These are phyloP conservation scores for Hordeum pubiflorum DNA, from an alignment of 202 grass and related monocot genomes.

Conservation along the genomic window DNA sequence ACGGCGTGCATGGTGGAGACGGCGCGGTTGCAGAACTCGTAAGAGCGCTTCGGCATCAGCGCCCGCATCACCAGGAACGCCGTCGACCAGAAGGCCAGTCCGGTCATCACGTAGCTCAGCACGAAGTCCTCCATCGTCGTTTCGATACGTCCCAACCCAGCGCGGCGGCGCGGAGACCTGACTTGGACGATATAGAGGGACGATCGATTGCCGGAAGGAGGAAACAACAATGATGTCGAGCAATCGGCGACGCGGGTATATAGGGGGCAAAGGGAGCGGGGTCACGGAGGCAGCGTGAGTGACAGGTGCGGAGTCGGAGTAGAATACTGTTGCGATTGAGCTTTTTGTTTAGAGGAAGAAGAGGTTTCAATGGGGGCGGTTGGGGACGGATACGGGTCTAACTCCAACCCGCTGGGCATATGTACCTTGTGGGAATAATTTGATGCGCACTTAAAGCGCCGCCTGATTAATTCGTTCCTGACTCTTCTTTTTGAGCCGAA, in stretches of 20 bases:
- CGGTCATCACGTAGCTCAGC: conserved; percentile 49
- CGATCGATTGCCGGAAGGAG: background rate
- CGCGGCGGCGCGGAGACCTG: background rate
- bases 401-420: background rate
- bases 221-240: background rate
- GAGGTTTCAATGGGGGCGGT: conserved; percentile 17
- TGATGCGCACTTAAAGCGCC: background rate
- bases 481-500: background rate
- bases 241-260: background rate
- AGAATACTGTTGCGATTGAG: background rate
- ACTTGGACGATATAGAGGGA: background rate
- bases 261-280: background rate
- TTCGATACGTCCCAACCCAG: background rate
- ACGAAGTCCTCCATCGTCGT: conserved; percentile 17
- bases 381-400: conserved; percentile 23
- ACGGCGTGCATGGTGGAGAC: conserved; percentile 65
- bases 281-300: conserved; percentile 22
- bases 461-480: background rate
- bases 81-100: conserved; percentile 56
- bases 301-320: conserved; percentile 4
- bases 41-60: conserved; percentile 45
- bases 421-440: background rate
- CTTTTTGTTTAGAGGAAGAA: background rate
- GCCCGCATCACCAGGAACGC: conserved; percentile 44
- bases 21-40: conserved; percentile 85